These are phyloP conservation scores for Yueomyces sinensis DNA, from an alignment of 805 yeast species.

Conservation along the genomic window DNA sequence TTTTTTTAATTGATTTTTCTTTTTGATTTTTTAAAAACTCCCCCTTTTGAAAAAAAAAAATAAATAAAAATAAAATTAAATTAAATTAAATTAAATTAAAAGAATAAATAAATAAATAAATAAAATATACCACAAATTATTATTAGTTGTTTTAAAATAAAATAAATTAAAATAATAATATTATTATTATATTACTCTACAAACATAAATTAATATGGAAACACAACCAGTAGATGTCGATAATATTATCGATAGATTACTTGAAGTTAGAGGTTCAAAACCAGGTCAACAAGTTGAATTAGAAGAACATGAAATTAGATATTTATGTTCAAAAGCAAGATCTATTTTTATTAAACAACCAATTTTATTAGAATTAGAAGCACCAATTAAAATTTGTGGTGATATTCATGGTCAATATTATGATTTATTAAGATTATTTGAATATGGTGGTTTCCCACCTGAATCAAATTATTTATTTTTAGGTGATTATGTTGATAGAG, in stretches of 20 bases:
- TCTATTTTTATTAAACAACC: conserved; percentile 98
- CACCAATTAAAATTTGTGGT: conserved; percentile 90
- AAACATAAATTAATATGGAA: conserved; percentile 21
- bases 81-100: no score
- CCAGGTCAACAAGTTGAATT: conserved; percentile 95
- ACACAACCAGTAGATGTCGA: conserved; percentile 84
- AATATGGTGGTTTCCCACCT: conserved; percentile 98
- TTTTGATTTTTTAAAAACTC: no score
- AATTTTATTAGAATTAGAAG: conserved; percentile 85
- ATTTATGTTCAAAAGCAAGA: conserved; percentile 92
- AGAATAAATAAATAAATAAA: no score
- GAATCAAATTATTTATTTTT: conserved; percentile 91
- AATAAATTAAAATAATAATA: no score
- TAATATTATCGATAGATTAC: conserved; percentile 88
- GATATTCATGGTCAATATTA: conserved; percentile 98
- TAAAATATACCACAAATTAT: no score
- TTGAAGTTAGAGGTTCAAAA: conserved; percentile 96
- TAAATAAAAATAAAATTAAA: no score
- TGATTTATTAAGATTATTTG: conserved; percentile 87
- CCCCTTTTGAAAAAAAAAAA: no score
- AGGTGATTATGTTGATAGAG: conserved; percentile 98
- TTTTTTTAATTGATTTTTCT: no score
- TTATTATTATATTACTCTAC: no score
- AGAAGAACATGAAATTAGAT: conserved; percentile 88
- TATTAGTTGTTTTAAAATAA: no score